Base-by-base conservation (phyloP, 108 stramenopile genomes). In the Stephanodiscus minutulus region DNA sequence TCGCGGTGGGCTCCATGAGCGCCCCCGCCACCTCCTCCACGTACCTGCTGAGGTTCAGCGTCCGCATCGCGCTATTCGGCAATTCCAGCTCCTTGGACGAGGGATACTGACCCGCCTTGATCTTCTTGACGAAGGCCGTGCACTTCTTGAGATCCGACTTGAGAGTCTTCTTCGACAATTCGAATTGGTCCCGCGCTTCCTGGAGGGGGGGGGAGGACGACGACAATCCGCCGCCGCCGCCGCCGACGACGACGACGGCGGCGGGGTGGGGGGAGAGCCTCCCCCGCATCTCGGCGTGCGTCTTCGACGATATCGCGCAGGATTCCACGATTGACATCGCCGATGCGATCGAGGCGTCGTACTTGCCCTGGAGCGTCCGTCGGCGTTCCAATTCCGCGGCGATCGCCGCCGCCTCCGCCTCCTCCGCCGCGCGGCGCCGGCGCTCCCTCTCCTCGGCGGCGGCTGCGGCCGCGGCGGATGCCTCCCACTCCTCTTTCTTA, bases 81-180 rank as follows among this genome's bases (percentile, higher is more conserved):
- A 57, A 43, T 15, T 63, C 63, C 50, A 83, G 68, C 36, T 91
- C 93, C 11, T 72, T 54, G 6, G 86, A 79, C 33, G 82, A 79
- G 18, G 86, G 83, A 43, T 81, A 81, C 35, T 81, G 49, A n/a
- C 90, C 89, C 8, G 81, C 67, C 65, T 89, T 87, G 66, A 97
- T 82, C 78, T 95, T 96, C 70, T 97, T 97, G 25, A 96, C 96
- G 82, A 98, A 98, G 27, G 98, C 91, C 13, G 93, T 97, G 37
- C 93, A 96, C 68, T 94, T 94, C 82, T 98, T 98, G 63, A 98
- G 82, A 77, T 98, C 97, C 31, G 93, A 89, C 67, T 98, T 98
- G 41, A 98, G 82, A 27, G 74, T 71, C 60, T 92, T 92, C 75
- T 96, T 95, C 36, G 66, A 77, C 5, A 75, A 61, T 55, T 88